These are phyloP conservation scores for Microstroma glucosiphilum DNA, from an alignment of 1,284 basidiomycete species.

Conservation along the genomic window DNA sequence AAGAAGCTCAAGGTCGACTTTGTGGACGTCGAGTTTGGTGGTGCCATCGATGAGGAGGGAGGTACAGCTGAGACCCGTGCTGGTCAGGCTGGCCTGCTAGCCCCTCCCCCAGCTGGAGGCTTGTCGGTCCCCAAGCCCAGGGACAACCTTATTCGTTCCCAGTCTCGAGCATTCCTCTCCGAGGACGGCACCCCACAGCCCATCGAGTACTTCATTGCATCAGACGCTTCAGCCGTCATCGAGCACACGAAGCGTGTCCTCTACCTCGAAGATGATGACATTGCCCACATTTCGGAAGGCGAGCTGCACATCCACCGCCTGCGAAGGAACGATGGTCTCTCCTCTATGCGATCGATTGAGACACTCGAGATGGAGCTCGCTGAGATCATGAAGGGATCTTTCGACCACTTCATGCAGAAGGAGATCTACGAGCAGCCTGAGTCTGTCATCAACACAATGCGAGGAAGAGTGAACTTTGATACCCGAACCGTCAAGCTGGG, in stretches of 20 bases:
- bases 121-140: conserved; percentile 31
- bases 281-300: conserved; percentile 93
- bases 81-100: conserved; percentile 56
- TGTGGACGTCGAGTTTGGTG: conserved; percentile 77
- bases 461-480: conserved; percentile 99
- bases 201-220: conserved; percentile 99
- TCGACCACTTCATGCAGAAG: conserved; percentile 99
- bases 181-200: conserved; percentile 97
- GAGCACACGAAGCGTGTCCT: conserved; percentile 99
- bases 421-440: conserved; percentile 99
- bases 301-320: conserved; percentile 97
- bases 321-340: conserved; percentile 71
- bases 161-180: conserved; percentile 96
- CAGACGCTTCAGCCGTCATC: conserved; percentile 89
- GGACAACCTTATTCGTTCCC: conserved; percentile 78
- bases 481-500: conserved; percentile 83
- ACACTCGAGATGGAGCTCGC: conserved; percentile 97
- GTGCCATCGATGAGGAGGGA: conserved; percentile 27
- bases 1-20: conserved; percentile 99
- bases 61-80: conserved; percentile 23
- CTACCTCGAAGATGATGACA: conserved; percentile 98
- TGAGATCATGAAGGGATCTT: conserved; percentile 99
- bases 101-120: conserved; percentile 59
- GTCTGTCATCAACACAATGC: conserved; percentile 99
- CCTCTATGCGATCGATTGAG: conserved; percentile 88